Percentiles rank a stretch among this genome's conserved stretches.
Evolutionary conservation across 2,329 filamentous ascomycete species (phyloP).

Genomic region (Myriosclerotinia curreyana): DNA sequence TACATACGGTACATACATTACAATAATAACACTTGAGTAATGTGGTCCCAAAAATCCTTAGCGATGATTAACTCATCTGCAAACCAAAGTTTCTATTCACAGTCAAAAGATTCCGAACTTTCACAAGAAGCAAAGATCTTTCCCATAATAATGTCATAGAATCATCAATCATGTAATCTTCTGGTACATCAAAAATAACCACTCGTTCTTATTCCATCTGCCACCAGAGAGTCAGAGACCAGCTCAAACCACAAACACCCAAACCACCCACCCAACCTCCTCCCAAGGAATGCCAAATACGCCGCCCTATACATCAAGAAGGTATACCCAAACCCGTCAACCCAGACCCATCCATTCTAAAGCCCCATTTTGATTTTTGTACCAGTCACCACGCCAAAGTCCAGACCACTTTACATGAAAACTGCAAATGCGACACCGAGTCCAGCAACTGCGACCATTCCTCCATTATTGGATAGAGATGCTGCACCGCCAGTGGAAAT

Average conservation of each 20-base stretch:
- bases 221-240: slow-evolving; percentile 6
- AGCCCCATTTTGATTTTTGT: neutral
- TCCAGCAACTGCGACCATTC: slow-evolving; percentile 35
- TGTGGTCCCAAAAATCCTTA: too few species aligned
- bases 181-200: neutral
- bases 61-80: too few species aligned
- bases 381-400: neutral
- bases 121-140: neutral
- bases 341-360: neutral
- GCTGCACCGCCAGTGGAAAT: slow-evolving; percentile 28
- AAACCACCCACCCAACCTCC: neutral
- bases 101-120: neutral
- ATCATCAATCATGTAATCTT: neutral
- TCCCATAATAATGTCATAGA: neutral
- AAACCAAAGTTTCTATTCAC: too few species aligned
- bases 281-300: neutral
- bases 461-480: slow-evolving; percentile 32
- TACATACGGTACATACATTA: too few species aligned
- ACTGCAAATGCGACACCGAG: slow-evolving; percentile 37
- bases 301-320: slow-evolving; percentile 1
- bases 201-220: neutral
- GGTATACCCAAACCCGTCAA: neutral
- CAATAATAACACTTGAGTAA: neutral
- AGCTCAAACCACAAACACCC: slow-evolving; percentile 2
- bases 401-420: slow-evolving; percentile 34